Evolutionary conservation across 1,284 basidiomycete species (phyloP).

Genomic region (Anthracocystis panici-leucophaei): DNA sequence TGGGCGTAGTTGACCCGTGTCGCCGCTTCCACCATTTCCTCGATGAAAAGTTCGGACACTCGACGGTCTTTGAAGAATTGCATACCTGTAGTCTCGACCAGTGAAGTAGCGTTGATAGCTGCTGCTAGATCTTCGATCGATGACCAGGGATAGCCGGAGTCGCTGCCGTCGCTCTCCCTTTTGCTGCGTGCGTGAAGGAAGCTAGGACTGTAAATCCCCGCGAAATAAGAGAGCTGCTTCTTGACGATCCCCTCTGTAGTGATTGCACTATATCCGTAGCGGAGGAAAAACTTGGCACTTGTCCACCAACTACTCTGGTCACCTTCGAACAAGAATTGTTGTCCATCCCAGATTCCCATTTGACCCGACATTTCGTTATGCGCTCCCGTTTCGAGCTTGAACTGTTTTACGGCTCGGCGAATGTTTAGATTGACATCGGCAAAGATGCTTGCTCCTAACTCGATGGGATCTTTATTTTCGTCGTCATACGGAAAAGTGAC

Average conservation of each 20-base stretch:
- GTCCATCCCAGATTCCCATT: slow-evolving; percentile 82
- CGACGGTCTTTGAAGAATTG: slow-evolving; percentile 49
- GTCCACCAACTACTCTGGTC: slow-evolving; percentile 65
- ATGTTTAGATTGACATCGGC: slow-evolving; percentile 82
- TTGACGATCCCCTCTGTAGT: slow-evolving; percentile 73
- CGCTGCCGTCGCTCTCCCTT: background rate
- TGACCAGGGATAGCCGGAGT: slow-evolving; percentile 73
- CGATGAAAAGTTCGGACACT: slow-evolving; percentile 69
- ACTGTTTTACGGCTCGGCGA: slow-evolving; percentile 42
- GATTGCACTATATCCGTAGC: slow-evolving; percentile 83
- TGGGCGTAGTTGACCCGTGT: slow-evolving; percentile 87
- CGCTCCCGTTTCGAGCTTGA: slow-evolving; percentile 32
- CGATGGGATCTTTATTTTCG: slow-evolving; percentile 74
- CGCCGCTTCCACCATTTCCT: slow-evolving; percentile 84
- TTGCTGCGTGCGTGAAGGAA: slow-evolving; percentile 71
- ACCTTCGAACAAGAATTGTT: slow-evolving; percentile 63
- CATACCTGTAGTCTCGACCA: slow-evolving; percentile 62
- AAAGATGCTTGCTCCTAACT: slow-evolving; percentile 89
- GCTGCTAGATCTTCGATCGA: slow-evolving; percentile 75
- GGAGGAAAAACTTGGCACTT: slow-evolving; percentile 71
- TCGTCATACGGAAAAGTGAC: slow-evolving; percentile 83
- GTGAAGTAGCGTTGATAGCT: slow-evolving; percentile 73
- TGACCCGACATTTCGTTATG: slow-evolving; percentile 22
- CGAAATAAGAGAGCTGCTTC: slow-evolving; percentile 71
- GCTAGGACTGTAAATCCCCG: slow-evolving; percentile 75